A percentile compares a stretch with the other conserved stretches of the same genome.
Evolutionary conservation across 2,329 filamentous ascomycete species (phyloP).

Genomic region (Ophiostoma triangulosporum): DNA sequence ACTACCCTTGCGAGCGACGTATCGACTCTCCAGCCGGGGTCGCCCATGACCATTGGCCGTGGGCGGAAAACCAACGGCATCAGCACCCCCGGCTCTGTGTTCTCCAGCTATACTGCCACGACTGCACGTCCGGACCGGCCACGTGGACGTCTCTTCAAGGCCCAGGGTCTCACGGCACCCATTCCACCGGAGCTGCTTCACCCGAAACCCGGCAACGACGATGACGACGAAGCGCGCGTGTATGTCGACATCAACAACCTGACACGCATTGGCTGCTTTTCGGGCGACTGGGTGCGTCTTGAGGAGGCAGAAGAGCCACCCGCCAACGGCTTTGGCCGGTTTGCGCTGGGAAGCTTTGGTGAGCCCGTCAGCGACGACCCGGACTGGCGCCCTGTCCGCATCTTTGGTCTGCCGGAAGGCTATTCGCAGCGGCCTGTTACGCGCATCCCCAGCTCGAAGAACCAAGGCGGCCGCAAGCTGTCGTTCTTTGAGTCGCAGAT

Average conservation of each 20-base stretch:
- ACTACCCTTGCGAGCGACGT: slow-evolving; percentile 66
- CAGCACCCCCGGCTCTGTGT: slow-evolving; percentile 74
- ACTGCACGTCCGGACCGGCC: slow-evolving; percentile 63
- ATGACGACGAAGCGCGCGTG: slow-evolving; percentile 80
- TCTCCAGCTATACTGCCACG: slow-evolving; percentile 74
- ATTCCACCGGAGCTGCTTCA: slow-evolving; percentile 72
- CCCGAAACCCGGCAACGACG: slow-evolving; percentile 60
- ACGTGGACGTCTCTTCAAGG: slow-evolving; percentile 70
- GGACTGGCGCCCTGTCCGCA: slow-evolving; percentile 70
- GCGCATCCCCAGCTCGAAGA: slow-evolving; percentile 42
- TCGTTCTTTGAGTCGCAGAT: slow-evolving; percentile 60
- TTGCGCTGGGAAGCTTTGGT: slow-evolving; percentile 54
- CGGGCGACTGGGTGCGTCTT: slow-evolving; percentile 87
- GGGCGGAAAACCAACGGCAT: slow-evolving; percentile 56
- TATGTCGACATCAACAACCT: slow-evolving; percentile 83
- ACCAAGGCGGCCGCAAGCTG: slow-evolving; percentile 32
- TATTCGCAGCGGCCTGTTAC: slow-evolving; percentile 48
- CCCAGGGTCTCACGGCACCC: slow-evolving; percentile 56
- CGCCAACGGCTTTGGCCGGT: slow-evolving; percentile 49
- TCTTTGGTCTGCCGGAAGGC: slow-evolving; percentile 77
- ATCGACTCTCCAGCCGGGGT: slow-evolving; percentile 67
- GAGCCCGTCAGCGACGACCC: slow-evolving; percentile 37
- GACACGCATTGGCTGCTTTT: slow-evolving; percentile 88
- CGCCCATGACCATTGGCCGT: slow-evolving; percentile 59
- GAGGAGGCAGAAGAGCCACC: slow-evolving; percentile 65